Conservation (phyloP, 2,329 filamentous ascomycete genomes). For the Tolypocladium ophioglossoides region DNA sequence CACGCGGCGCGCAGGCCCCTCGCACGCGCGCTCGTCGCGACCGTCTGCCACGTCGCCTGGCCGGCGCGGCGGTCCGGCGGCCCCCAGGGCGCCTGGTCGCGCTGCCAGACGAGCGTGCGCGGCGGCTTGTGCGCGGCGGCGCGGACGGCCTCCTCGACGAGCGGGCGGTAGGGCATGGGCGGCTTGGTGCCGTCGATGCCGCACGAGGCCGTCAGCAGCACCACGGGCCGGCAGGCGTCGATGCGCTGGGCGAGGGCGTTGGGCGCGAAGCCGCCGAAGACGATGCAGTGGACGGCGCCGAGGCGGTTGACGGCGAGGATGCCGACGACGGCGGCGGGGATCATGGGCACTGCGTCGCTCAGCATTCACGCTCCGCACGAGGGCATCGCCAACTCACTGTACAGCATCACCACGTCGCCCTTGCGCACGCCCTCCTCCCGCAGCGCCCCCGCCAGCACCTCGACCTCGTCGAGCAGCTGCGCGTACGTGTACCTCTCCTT, state of each 20-base stretch:
- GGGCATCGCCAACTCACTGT: no score
- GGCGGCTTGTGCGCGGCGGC: slow-evolving; percentile 60
- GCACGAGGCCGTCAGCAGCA: slow-evolving; percentile 80
- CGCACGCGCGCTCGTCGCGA: slow-evolving; percentile 60
- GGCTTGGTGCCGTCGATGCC: slow-evolving; percentile 82
- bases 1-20: slow-evolving; percentile 60
- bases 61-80: slow-evolving; percentile 54
- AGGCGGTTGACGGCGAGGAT: slow-evolving; percentile 73
- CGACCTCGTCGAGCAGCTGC: slow-evolving; percentile 68
- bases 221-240: slow-evolving; percentile 65
- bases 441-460: slow-evolving; percentile 71
- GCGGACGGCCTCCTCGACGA: slow-evolving; percentile 63
- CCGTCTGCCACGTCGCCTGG: slow-evolving; percentile 68
- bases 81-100: slow-evolving; percentile 66
- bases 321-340: slow-evolving; percentile 77
- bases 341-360: slow-evolving; percentile 69
- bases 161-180: slow-evolving; percentile 63
- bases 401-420: slow-evolving; percentile 82
- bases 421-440: slow-evolving; percentile 70
- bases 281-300: slow-evolving; percentile 81
- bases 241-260: slow-evolving; percentile 78
- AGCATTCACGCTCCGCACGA: no score
- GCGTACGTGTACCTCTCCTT: slow-evolving; percentile 68
- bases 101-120: slow-evolving; percentile 73
- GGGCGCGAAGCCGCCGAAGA: slow-evolving; percentile 86